Conservation (phyloP, 2,329 filamentous ascomycete species). For the Fusarium sublunatum region DNA sequence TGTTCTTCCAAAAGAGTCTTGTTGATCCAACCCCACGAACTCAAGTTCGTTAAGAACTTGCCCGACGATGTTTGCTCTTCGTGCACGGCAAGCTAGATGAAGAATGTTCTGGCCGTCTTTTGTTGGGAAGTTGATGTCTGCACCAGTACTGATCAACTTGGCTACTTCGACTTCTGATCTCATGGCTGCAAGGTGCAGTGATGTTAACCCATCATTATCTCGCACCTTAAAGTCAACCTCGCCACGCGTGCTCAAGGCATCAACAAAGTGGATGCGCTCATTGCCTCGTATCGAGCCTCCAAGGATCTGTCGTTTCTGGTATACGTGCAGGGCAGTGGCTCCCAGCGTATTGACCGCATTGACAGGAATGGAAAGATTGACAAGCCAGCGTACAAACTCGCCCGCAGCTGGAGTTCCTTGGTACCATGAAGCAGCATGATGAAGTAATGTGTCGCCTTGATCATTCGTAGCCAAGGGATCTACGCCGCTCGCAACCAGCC, state of each 20-base stretch:
- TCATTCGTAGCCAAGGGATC: constrained; percentile 31
- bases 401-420: background rate
- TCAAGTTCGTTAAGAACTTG: constrained; percentile 7
- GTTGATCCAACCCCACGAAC: constrained; percentile 19
- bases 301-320: background rate
- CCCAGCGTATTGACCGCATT: constrained; percentile 34
- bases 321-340: constrained; percentile 31
- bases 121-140: constrained; percentile 21
- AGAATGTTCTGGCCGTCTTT: constrained; percentile 29
- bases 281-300: background rate
- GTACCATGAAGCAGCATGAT: constrained; percentile 18
- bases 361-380: constrained; percentile 23
- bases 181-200: constrained; percentile 34
- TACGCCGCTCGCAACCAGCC: constrained; percentile 7
- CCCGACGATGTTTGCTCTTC: constrained; percentile 18
- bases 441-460: constrained; percentile 30
- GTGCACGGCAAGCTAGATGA: constrained; percentile 38
- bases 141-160: constrained; percentile 12
- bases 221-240: constrained; percentile 24
- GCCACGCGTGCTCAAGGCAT: constrained; percentile 7
- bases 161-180: constrained; percentile 17
- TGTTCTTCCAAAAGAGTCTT: constrained; percentile 30
- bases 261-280: constrained; percentile 7
- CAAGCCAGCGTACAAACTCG: constrained; percentile 17
- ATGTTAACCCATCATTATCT: constrained; percentile 25